Evolutionary conservation across 208 protist species (phyloP).

Genomic region (Leishmania turanica): DNA sequence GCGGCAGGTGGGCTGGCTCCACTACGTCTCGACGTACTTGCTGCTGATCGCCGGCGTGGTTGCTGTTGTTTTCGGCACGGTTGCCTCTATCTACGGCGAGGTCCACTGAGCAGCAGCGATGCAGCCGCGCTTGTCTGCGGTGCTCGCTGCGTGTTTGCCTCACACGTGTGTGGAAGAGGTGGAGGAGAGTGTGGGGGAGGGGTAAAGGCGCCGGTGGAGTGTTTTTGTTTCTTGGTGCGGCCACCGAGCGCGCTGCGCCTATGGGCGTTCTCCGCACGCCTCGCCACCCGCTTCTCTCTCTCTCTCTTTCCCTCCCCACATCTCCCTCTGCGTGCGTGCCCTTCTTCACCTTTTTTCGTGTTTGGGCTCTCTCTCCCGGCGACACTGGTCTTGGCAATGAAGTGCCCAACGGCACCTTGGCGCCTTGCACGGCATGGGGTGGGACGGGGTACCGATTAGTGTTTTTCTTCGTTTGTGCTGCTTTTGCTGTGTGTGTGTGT

Average conservation of each 20-base stretch:
- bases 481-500: no score
- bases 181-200: not conserved
- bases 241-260: not conserved
- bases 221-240: not conserved
- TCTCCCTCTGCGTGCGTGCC: not conserved
- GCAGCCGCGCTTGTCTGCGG: not conserved
- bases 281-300: not conserved
- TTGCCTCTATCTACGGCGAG: constrained; percentile 52
- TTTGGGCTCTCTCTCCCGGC: no score
- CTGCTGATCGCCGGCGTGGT: constrained; percentile 76
- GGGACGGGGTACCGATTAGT: no score
- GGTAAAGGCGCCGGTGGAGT: no score
- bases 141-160: not conserved
- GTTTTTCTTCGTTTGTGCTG: no score
- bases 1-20: constrained; percentile 57
- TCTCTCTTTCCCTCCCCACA: not conserved
- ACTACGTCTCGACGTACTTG: constrained; percentile 76
- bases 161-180: not conserved
- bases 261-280: not conserved
- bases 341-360: not conserved
- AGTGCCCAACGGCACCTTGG: no score
- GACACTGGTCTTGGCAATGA: no score
- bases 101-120: not conserved
- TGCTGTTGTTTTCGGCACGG: constrained; percentile 73
- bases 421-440: no score